phyloP scores from a whole-genome alignment of 345 rosid genomes.

The Mercurialis annua region DNA sequence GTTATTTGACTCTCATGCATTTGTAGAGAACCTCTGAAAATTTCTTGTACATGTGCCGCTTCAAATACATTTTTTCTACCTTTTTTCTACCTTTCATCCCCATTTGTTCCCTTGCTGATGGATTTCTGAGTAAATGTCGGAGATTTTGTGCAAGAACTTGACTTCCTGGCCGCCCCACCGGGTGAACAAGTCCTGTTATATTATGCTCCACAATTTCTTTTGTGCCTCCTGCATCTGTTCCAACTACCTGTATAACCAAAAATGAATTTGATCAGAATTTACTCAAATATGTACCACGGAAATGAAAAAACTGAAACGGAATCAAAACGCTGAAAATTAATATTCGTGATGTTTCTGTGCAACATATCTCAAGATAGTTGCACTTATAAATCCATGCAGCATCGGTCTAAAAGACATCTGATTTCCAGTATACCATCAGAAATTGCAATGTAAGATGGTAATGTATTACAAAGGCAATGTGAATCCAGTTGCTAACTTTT shows the following conservation, averaged over 20 bases:
- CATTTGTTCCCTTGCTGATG: conserved; percentile 43
- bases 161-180: conserved; percentile 54
- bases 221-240: conserved; percentile 94
- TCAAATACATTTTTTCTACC: conserved; percentile 66
- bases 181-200: conserved; percentile 79
- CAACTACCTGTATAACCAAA: conserved; percentile 58
- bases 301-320: too few relatives aligned
- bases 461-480: too few relatives aligned
- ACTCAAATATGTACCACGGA: too few relatives aligned
- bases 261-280: too few relatives aligned
- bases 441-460: neutral
- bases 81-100: conserved; percentile 67
- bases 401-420: neutral
- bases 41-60: conserved; percentile 81
- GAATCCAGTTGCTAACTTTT: too few relatives aligned
- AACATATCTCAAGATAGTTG: too few relatives aligned
- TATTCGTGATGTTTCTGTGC: too few relatives aligned
- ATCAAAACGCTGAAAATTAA: too few relatives aligned
- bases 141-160: conserved; percentile 56
- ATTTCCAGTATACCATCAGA: neutral
- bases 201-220: conserved; percentile 79
- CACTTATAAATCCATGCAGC: neutral
- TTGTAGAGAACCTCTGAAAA: conserved; percentile 65
- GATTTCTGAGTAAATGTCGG: conserved; percentile 50
- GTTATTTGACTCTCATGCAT: conserved; percentile 69